Percentiles rank a stretch among this genome's conserved stretches.
Evolutionary conservation across 2,329 filamentous ascomycete genomes (phyloP).

Genomic region (Reticulascus tulasneorum): DNA sequence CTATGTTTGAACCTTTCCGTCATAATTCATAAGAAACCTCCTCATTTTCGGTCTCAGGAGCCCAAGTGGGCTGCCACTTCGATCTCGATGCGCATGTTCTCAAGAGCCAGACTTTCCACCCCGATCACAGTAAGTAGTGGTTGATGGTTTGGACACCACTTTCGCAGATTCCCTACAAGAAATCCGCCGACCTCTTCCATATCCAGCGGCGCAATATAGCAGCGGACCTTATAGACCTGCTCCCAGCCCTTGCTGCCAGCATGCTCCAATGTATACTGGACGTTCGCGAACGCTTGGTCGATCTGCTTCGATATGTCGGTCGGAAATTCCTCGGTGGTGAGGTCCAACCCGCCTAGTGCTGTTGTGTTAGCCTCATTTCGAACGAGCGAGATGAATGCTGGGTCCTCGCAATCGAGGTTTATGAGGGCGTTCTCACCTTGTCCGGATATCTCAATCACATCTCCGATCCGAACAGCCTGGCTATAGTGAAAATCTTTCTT

Average conservation of each 20-base stretch:
- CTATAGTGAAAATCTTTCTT: slow-evolving; percentile 28
- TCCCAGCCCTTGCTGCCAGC: slow-evolving; percentile 44
- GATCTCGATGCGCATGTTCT: no score
- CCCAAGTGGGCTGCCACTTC: no score
- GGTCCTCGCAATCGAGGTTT: background rate
- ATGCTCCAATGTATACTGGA: slow-evolving; percentile 36
- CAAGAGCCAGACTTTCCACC: no score
- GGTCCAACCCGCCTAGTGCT: slow-evolving; percentile 8
- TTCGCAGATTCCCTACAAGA: slow-evolving; percentile 29
- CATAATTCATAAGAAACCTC: no score
- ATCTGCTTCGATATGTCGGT: slow-evolving; percentile 30
- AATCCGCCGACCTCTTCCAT: slow-evolving; percentile 25
- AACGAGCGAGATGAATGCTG: background rate
- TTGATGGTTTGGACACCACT: slow-evolving; percentile 36
- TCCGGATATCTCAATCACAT: slow-evolving; percentile 32
- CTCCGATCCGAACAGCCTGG: slow-evolving; percentile 35
- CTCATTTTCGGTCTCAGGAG: no score
- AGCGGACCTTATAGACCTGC: slow-evolving; percentile 39
- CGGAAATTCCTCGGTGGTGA: slow-evolving; percentile 15
- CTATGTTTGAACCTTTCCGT: no score
- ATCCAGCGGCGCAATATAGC: slow-evolving; percentile 30
- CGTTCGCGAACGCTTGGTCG: slow-evolving; percentile 42
- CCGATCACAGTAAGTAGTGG: slow-evolving; percentile 40
- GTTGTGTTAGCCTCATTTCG: background rate
- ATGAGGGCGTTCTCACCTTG: no score